phyloP scores from a whole-genome alignment of 2,329 filamentous ascomycete genomes.

The Dissoconium aciculare region DNA sequence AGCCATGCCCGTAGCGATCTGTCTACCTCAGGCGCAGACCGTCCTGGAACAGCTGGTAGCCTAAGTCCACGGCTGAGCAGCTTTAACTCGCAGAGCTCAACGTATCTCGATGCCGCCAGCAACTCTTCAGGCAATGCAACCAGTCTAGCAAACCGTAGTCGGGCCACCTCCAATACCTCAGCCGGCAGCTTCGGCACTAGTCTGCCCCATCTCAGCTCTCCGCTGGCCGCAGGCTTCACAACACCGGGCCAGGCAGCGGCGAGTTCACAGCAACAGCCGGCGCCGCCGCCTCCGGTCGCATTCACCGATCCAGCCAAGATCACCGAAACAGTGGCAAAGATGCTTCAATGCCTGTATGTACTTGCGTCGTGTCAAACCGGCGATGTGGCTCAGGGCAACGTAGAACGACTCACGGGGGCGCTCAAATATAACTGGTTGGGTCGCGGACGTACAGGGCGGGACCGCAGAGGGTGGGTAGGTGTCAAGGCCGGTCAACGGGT shows the following conservation, averaged over 20 bases:
- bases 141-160: constrained; percentile 44
- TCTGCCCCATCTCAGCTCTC: constrained; percentile 22
- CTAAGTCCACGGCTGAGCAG: constrained; percentile 61
- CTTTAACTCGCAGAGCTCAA: constrained; percentile 67
- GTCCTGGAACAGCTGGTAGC: constrained; percentile 53
- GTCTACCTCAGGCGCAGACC: constrained; percentile 20
- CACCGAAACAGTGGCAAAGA: constrained; percentile 84
- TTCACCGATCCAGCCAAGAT: constrained; percentile 46
- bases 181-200: constrained; percentile 33
- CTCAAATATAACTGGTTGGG: constrained; percentile 96
- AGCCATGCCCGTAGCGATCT: constrained; percentile 21
- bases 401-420: constrained; percentile 70
- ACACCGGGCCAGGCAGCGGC: constrained; percentile 13
- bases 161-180: constrained; percentile 71
- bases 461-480: constrained; percentile 79
- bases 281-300: constrained; percentile 9
- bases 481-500: constrained; percentile 30
- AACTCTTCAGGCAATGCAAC: constrained; percentile 30
- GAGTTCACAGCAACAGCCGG: constrained; percentile 2
- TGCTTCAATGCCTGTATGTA: constrained; percentile 93
- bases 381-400: constrained; percentile 60
- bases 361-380: constrained; percentile 60
- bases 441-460: constrained; percentile 72
- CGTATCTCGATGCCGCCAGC: constrained; percentile 53
- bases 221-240: constrained; percentile 10